A percentile compares a stretch with the other conserved stretches of the same genome.
These are phyloP conservation scores for Entelexis paramagnoliae DNA, from an alignment of 1,139 yeast species.

Conservation along the genomic window DNA sequence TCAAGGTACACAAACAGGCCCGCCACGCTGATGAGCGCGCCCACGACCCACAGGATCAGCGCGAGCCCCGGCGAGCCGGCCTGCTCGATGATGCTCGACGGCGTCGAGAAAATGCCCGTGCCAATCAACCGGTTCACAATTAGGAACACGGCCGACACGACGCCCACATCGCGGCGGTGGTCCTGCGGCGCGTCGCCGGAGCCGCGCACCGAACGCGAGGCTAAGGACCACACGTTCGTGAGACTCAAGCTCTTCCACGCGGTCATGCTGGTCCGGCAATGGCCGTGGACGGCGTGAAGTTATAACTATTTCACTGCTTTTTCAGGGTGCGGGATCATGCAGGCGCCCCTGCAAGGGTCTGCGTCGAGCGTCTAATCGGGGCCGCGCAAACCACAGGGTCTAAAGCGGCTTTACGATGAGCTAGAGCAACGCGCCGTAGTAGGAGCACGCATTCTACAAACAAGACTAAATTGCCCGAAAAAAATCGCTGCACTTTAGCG, in stretches of 20 bases:
- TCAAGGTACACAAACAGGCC: slow-evolving; percentile 74
- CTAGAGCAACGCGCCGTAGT: neutral
- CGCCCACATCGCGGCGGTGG: slow-evolving; percentile 37
- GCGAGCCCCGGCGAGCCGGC: slow-evolving; percentile 70
- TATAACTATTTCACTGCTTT: neutral
- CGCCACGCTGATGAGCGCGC: slow-evolving; percentile 59
- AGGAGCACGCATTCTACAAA: too few species aligned
- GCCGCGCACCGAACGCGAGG: neutral
- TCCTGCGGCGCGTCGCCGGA: neutral
- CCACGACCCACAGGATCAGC: slow-evolving; percentile 65
- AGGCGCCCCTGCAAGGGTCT: neutral
- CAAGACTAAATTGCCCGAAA: too few species aligned
- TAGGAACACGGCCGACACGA: slow-evolving; percentile 53
- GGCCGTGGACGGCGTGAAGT: neutral
- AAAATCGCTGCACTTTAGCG: too few species aligned
- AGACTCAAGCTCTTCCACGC: neutral
- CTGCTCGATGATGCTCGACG: slow-evolving; percentile 56
- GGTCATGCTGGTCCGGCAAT: neutral
- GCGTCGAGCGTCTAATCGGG: neutral
- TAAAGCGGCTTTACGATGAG: too few species aligned
- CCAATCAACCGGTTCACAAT: slow-evolving; percentile 76
- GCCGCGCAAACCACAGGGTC: too few species aligned
- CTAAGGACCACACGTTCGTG: neutral
- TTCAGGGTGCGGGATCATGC: slow-evolving; percentile 1
- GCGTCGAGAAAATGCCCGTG: slow-evolving; percentile 77